Conservation (phyloP, 495 filamentous ascomycete genomes). For the Trichocladium uniseriatum region DNA sequence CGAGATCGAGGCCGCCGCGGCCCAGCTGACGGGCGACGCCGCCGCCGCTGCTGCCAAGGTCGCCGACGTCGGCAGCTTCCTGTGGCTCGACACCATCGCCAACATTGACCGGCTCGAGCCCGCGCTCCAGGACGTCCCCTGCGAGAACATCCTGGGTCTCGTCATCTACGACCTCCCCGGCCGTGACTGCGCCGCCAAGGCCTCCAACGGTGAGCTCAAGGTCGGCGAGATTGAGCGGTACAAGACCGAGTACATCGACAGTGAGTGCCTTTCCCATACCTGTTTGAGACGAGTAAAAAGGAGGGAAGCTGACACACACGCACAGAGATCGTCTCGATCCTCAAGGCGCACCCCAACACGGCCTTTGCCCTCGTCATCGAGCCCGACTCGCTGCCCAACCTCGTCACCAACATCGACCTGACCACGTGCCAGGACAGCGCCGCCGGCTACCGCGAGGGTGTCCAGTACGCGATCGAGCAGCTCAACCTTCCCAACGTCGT, state of each 20-base stretch:
- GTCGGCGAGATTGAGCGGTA: constrained; percentile 56
- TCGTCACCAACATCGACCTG: constrained; percentile 64
- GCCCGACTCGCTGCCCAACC: constrained; percentile 71
- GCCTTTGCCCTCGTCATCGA: constrained; percentile 52
- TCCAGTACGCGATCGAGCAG: constrained; percentile 60
- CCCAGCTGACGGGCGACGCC: constrained; percentile 31
- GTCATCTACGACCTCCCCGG: constrained; percentile 73
- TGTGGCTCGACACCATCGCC: constrained; percentile 56
- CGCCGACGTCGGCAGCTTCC: constrained; percentile 57
- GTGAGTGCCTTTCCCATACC: constrained; percentile 32
- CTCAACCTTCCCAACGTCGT: constrained; percentile 69
- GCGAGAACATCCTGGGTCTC: constrained; percentile 49
- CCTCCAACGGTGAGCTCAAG: constrained; percentile 66
- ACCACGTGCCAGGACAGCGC: constrained; percentile 55
- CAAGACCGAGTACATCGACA: constrained; percentile 61
- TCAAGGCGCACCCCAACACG: constrained; percentile 46
- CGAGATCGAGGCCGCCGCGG: constrained; percentile 44
- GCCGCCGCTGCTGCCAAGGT: constrained; percentile 40
- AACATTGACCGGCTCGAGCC: constrained; percentile 52
- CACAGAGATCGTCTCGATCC: constrained; percentile 46
- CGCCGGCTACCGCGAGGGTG: constrained; percentile 56
- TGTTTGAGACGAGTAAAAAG: not conserved
- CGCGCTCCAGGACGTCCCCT: constrained; percentile 46
- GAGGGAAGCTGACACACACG: constrained; percentile 21
- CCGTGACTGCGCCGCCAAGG: constrained; percentile 67